phyloP scores from a whole-genome alignment of 192 early-diverging fungal genomes.

The Mortierella alpina region DNA sequence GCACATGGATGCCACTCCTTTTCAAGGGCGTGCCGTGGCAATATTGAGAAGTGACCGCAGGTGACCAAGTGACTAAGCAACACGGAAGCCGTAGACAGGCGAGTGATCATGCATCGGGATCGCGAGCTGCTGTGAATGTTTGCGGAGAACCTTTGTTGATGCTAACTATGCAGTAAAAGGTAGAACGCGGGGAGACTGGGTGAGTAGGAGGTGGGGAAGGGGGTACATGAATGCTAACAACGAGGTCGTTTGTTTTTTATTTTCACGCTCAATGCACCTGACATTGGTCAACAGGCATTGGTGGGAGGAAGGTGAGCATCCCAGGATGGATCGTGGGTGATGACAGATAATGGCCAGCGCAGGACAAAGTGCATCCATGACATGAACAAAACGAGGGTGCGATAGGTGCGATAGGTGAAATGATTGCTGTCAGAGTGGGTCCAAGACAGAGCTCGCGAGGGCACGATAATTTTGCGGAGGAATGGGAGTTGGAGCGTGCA shows the following conservation, averaged over 20 bases:
- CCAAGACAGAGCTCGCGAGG: background rate
- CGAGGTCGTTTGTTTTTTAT: background rate
- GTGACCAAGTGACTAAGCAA: too few relatives aligned
- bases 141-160: background rate
- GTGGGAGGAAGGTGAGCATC: too few relatives aligned
- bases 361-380: background rate
- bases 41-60: too few relatives aligned
- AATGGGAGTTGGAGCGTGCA: slow-evolving; percentile 21
- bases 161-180: slow-evolving; percentile 13
- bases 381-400: background rate
- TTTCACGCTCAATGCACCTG: too few relatives aligned
- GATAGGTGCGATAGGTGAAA: background rate
- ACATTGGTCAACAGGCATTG: too few relatives aligned
- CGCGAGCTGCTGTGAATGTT: background rate
- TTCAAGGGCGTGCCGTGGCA: too few relatives aligned
- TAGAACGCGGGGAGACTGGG: slow-evolving; percentile 21
- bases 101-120: too few relatives aligned
- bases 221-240: background rate
- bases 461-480: slow-evolving; percentile 34
- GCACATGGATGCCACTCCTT: too few relatives aligned
- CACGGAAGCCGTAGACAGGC: too few relatives aligned
- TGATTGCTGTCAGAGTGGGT: background rate
- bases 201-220: background rate
- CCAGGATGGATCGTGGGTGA: too few relatives aligned
- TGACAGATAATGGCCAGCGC: too few relatives aligned